Base-by-base conservation (phyloP, 192 early-diverging fungal genomes). In the Gigaspora rosea region DNA sequence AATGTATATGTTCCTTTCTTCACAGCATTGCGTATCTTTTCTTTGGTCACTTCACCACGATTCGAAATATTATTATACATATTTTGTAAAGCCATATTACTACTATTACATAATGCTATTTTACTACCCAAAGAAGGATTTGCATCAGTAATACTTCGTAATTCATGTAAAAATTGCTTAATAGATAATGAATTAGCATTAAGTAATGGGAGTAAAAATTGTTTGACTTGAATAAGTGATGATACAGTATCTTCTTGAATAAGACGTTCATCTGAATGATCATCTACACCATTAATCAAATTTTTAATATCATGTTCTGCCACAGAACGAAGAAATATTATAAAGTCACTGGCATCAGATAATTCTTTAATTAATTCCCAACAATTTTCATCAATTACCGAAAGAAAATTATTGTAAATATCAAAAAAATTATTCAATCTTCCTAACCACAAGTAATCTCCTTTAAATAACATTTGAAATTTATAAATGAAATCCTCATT, bases 271-370 rank as follows among this genome's bases (percentile, higher is more conserved):
- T 79, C 78, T 9, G 78, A 66, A 48, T 63, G 54, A 4, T 79
- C 78, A 49, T 79, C 78, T 56, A 75, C 78, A 15, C 33, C 50
- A 58, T 79, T 79, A 74, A 79, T 75, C 46, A 72, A 63, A 73
- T 79, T 75, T 56, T 79, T 75, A 7, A 79, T 22, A 20, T 73
- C 72, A 48, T 79, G 51, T 35, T 63, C 61, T 22, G 67, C 48
- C 6, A 51, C 41, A 11, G 3, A 15, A 4, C 18, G 0, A 32
- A 69, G 22, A 10, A 69, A 69, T 7, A 8, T 13, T 50, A 69
- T 51, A 51, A 69, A 69, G 10, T 61, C 59, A 8, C 59, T 61
- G 5, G 59, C 59, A 15, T 20, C 18, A 7, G 59, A 61, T 61
- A 61, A 61, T 61, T 61, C 20, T 27, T 61, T 32, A 27, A 61